Evolutionary conservation across 768 basidiomycete genomes (phyloP), one percentile per base, ranked within the genome.

Genomic region (Leccinum olivaceopallidum): DNA sequence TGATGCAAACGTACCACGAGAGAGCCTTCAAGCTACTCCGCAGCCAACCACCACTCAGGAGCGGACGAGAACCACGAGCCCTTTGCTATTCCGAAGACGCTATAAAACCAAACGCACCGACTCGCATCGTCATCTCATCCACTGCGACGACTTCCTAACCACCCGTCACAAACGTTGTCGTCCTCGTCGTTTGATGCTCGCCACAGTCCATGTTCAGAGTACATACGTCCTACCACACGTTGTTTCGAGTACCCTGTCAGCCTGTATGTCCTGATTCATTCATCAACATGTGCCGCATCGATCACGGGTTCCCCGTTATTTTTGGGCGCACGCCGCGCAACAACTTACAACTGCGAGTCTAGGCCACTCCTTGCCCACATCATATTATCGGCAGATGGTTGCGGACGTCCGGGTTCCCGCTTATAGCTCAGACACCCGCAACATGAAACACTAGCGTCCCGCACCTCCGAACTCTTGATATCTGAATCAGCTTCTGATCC

Each of bases 121-220:
- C 92, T 4, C 84, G 92, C 64, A 83, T 96, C 55, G 89, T 89
- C 53, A 88, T 97, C 63, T 34, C 3, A 87, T 97, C 30, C 84
- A 92, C n/a, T n/a, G n/a, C 66, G 77, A 82, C 3, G 94, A 98
- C 69, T 83, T 97, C 12, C 79, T 98, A 9, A 80, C 7, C 90
- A 89, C 68, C 81, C 88, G 0, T 88, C 89, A 2, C 80, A 84
- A 26, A 79, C 83, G 0, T 91, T 93, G 65, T 88, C 69, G 82
- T 95, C 10, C 86, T 98, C 59, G 81, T 91, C 55, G 83, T 98
- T 26, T 85, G 89, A 66, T 98, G 96, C 74, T 88, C 95, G 28
- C 96, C 96, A 9, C 95, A 99, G 73, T 93, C 95, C 50, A 90
- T 98, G 5, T 99, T 97, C 76, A 86, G 88, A 60, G 95, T 14